Conservation (phyloP, 805 yeast genomes). For the Metschnikowia cerradonensis region DNA sequence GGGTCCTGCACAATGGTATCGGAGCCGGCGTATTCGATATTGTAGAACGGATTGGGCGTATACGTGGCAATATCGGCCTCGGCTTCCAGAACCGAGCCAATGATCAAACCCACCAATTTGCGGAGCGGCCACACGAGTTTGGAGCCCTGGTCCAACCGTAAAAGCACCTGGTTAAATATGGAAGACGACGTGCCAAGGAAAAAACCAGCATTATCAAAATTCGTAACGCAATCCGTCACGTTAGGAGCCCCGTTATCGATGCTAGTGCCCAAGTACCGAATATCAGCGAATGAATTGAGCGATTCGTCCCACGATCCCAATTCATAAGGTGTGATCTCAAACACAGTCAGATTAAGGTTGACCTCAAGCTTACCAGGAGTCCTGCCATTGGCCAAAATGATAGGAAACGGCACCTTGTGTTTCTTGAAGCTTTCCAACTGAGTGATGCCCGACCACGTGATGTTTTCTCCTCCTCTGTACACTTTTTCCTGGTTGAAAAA, state of each 20-base stretch:
- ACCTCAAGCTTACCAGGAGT: constrained; percentile 56
- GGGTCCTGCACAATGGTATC: constrained; percentile 33
- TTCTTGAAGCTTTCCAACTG: constrained; percentile 22
- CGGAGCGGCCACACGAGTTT: constrained; percentile 17
- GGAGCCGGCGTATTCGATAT: constrained; percentile 33
- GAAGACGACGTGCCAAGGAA: constrained; percentile 81
- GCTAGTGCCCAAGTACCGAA: constrained; percentile 28
- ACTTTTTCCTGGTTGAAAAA: constrained; percentile 12
- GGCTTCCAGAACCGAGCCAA: constrained; percentile 37
- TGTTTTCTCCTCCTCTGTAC: constrained; percentile 15
- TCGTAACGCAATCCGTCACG: constrained; percentile 22
- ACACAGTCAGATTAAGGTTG: constrained; percentile 61
- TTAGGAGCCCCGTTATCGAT: constrained; percentile 20
- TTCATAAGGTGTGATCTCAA: constrained; percentile 37
- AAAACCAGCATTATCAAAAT: constrained; percentile 55
- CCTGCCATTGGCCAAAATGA: constrained; percentile 59
- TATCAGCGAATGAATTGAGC: constrained; percentile 27
- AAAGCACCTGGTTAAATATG: constrained; percentile 64
- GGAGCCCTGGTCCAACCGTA: constrained; percentile 47
- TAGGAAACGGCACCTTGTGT: constrained; percentile 64
- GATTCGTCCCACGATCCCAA: constrained; percentile 43
- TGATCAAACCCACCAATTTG: constrained; percentile 20
- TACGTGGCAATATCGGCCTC: constrained; percentile 69
- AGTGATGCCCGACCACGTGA: constrained; percentile 25
- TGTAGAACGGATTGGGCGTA: constrained; percentile 64